These are phyloP conservation scores for Gracilaria caudata DNA, from an alignment of 23 red algal genomes.

Conservation along the genomic window DNA sequence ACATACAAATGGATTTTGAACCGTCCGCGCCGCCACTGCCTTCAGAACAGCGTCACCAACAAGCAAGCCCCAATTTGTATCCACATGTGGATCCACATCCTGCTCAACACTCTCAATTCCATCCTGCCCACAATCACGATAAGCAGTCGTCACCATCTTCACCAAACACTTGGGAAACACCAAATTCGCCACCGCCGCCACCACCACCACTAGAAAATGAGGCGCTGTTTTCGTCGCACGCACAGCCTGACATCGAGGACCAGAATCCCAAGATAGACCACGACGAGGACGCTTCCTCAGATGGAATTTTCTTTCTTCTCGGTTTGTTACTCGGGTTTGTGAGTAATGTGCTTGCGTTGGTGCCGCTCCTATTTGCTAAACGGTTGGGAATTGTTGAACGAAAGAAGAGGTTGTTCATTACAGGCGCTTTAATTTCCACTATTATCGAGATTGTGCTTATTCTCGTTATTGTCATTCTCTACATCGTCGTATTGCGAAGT, in stretches of 20 bases:
- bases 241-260: background rate
- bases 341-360: background rate
- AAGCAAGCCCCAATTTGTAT: background rate
- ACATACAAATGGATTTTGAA: background rate
- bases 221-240: background rate
- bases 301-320: background rate
- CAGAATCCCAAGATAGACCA: background rate
- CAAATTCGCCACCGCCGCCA: no score
- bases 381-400: background rate
- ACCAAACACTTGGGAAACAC: background rate
- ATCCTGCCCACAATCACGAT: background rate
- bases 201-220: background rate
- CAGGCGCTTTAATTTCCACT: background rate
- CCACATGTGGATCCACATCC: background rate
- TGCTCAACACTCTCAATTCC: background rate
- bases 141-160: background rate
- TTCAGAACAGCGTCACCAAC: background rate
- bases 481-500: background rate
- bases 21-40: background rate
- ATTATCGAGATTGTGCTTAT: background rate
- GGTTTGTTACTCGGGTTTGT: background rate
- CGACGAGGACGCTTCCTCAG: background rate
- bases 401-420: background rate
- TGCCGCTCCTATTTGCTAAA: background rate
- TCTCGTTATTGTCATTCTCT: background rate